Evolutionary conservation across 1,139 yeast genomes (phyloP).

Genomic region (Suhomyces bolitotheri): DNA sequence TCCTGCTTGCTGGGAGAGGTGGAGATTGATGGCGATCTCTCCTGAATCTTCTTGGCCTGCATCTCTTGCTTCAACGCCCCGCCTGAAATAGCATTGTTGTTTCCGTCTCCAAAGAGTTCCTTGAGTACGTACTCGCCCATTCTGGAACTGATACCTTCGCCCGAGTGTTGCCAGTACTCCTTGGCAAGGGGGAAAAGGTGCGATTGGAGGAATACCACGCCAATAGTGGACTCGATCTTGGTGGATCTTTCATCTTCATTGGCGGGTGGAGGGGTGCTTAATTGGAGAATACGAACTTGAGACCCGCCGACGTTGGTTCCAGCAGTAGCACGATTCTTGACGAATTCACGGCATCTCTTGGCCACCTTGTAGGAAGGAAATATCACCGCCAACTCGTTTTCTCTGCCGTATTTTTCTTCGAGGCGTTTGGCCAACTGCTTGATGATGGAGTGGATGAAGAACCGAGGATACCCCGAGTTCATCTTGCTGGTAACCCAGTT

Average conservation of each 20-base stretch:
- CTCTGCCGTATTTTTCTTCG: constrained; percentile 69
- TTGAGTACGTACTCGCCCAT: constrained; percentile 80
- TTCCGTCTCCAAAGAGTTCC: constrained; percentile 48
- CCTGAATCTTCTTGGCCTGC: constrained; percentile 42
- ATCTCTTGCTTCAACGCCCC: constrained; percentile 32
- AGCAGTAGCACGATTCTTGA: constrained; percentile 38
- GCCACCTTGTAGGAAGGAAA: constrained; percentile 82
- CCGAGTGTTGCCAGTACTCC: constrained; percentile 94
- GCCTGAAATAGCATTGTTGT: neutral
- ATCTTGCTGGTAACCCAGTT: constrained; percentile 79
- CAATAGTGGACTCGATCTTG: constrained; percentile 64
- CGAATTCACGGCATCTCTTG: constrained; percentile 79
- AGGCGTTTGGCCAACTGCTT: constrained; percentile 56
- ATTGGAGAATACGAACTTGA: constrained; percentile 68
- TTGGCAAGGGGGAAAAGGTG: constrained; percentile 63
- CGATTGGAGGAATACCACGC: constrained; percentile 73
- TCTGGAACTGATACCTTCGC: constrained; percentile 91
- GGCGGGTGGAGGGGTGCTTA: constrained; percentile 70
- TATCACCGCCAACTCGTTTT: constrained; percentile 68
- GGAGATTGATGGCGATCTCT: constrained; percentile 30
- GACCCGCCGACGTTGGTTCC: constrained; percentile 24
- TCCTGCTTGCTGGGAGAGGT: constrained; percentile 30
- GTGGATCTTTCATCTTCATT: constrained; percentile 58
- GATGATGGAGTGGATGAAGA: constrained; percentile 74
- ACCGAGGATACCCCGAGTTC: constrained; percentile 88